These are phyloP conservation scores for Artemisia argyi DNA, from an alignment of 129 eudicot genomes.

Conservation along the genomic window DNA sequence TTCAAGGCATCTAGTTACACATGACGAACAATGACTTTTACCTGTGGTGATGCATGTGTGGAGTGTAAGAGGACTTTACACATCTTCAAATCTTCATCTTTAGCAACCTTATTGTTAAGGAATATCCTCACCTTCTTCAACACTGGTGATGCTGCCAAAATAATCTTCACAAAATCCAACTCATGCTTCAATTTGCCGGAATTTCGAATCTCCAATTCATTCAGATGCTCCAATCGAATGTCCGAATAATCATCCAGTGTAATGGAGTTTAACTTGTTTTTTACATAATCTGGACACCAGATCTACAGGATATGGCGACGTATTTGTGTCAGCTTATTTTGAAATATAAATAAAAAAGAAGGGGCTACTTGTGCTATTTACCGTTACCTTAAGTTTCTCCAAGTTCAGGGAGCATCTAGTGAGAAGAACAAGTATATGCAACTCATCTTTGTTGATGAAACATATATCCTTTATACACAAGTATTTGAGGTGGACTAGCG, in stretches of 20 bases:
- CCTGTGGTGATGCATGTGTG: background rate
- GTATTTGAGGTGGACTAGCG: too few relatives aligned
- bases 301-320: background rate
- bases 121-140: slow-evolving; percentile 9
- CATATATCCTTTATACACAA: too few relatives aligned
- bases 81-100: background rate
- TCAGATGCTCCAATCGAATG: too few relatives aligned
- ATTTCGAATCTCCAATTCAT: background rate
- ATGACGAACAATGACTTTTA: background rate
- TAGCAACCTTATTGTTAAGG: background rate
- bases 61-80: background rate
- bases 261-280: background rate
- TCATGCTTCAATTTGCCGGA: background rate
- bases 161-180: slow-evolving; percentile 15
- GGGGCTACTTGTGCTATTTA: background rate
- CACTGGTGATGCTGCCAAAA: slow-evolving; percentile 1
- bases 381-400: background rate
- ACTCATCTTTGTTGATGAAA: too few relatives aligned
- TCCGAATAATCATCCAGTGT: too few relatives aligned
- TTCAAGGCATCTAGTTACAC: too few relatives aligned
- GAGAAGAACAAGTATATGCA: background rate
- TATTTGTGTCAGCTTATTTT: background rate
- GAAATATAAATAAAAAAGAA: background rate
- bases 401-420: background rate
- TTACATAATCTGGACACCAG: background rate